phyloP scores from a whole-genome alignment of 2,329 filamentous ascomycete genomes.

The Xylaria sp. region DNA sequence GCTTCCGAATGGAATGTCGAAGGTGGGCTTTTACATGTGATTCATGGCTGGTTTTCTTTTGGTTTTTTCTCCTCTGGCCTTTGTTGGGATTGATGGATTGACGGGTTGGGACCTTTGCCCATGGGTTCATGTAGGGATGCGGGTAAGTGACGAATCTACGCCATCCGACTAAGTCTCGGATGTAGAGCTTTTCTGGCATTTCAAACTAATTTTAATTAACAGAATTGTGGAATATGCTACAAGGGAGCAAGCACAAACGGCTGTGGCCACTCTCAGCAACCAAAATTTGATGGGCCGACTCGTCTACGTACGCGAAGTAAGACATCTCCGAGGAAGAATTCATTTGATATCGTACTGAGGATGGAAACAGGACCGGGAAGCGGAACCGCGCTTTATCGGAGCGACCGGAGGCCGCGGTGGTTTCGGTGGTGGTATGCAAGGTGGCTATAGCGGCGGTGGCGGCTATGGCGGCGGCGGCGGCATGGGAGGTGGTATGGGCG shows the following conservation, averaged over 20 bases:
- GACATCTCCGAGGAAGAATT: conserved; percentile 44
- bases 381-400: conserved; percentile 94
- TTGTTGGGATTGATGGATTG: conserved; percentile 97
- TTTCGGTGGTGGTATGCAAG: conserved; percentile 59
- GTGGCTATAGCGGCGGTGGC: conserved; percentile 65
- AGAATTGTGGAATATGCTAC: conserved; percentile 99
- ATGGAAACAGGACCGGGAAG: conserved; percentile 84
- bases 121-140: conserved; percentile 97
- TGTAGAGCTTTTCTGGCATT: conserved; percentile 2
- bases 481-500: conserved; percentile 62
- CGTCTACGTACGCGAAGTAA: conserved; percentile 97
- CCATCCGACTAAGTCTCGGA: not conserved
- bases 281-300: conserved; percentile 98
- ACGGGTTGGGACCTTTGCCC: conserved; percentile 94
- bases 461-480: conserved; percentile 63
- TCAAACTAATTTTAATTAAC: conserved; percentile 48
- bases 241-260: conserved; percentile 97
- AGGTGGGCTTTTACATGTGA: conserved; percentile 97
- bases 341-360: conserved; percentile 40
- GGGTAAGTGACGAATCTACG: conserved; percentile 74
- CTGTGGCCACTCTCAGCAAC: conserved; percentile 98
- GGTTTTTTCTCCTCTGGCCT: conserved; percentile 67
- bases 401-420: conserved; percentile 70
- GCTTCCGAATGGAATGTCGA: conserved; percentile 99
- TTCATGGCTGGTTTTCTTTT: conserved; percentile 86